Conservation (phyloP, 352 stramenopile genomes). For the Phytophthora pistaciae region DNA sequence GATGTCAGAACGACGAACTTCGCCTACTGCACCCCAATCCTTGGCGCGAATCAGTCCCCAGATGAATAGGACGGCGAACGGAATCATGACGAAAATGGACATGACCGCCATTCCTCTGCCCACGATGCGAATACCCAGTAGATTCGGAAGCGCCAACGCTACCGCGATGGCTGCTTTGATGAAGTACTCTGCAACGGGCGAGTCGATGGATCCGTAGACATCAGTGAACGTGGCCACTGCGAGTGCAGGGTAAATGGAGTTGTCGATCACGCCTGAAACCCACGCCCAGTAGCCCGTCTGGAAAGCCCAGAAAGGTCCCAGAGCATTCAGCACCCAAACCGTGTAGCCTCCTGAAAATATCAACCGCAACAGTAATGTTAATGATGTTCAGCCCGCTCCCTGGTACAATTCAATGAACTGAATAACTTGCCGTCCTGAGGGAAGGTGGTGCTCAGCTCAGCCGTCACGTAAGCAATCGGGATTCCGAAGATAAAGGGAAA, state of each 20-base stretch:
- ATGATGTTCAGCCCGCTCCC: background rate
- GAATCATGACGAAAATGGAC: slow-evolving; percentile 89
- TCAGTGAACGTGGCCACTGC: slow-evolving; percentile 56
- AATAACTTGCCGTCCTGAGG: slow-evolving; percentile 67
- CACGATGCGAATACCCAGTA: slow-evolving; percentile 62
- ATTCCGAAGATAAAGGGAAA: slow-evolving; percentile 93
- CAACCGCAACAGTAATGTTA: slow-evolving; percentile 21
- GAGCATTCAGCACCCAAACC: slow-evolving; percentile 93
- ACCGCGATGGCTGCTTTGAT: slow-evolving; percentile 56
- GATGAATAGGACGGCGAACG: slow-evolving; percentile 88
- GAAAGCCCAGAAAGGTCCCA: slow-evolving; percentile 90
- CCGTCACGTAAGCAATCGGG: slow-evolving; percentile 93
- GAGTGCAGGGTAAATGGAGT: slow-evolving; percentile 93
- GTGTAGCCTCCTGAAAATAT: slow-evolving; percentile 70
- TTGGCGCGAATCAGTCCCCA: slow-evolving; percentile 40
- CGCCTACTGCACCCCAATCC: slow-evolving; percentile 49
- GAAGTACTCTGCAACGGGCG: slow-evolving; percentile 44
- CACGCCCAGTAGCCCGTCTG: slow-evolving; percentile 85
- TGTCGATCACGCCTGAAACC: slow-evolving; percentile 92
- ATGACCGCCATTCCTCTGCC: slow-evolving; percentile 81
- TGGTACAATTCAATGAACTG: background rate
- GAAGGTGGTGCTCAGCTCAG: slow-evolving; percentile 92
- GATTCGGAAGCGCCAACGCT: slow-evolving; percentile 51
- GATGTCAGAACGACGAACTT: slow-evolving; percentile 52
- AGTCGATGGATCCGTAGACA: slow-evolving; percentile 44